Base-by-base conservation (phyloP, 495 filamentous ascomycete genomes). In the Trichoderma orchidacearum region DNA sequence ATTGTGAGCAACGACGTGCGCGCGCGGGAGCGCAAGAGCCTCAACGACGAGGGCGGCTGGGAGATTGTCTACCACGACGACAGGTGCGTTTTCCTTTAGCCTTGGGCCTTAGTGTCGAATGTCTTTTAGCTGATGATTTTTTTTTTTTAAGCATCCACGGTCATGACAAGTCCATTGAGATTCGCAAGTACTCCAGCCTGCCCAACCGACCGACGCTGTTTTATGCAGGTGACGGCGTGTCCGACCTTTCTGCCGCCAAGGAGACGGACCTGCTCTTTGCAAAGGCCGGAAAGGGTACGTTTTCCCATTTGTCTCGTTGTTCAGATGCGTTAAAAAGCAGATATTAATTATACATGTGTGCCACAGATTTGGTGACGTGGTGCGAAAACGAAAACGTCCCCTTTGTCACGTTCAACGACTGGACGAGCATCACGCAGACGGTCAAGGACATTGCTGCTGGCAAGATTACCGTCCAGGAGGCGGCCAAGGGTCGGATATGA, bases 261-360 rank as follows among this genome's bases (percentile, higher is more conserved):
- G 89, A 96, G 69, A 94, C 90, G 15, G 87, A 96, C 64, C 67
- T 96, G 38, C 70, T 96, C 17, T 96, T 95, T 66, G 90, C 90
- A 53, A 97, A 96, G 77, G 80, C 85, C 32, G 91, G 88, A 8
- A 80, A 87, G 67, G 90, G 89, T 93, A 80, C 54, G 77, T 69
- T 57, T 55, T 23, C 23, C 53, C 11, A 1, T 21, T 28, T 5
- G n/a, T 11, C 25, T 36, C 60, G 23, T 53, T 62, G 21, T 59
- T 53, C 15, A 15, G 11, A 23, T 34, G 27, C 15, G 32, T 8
- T 8, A 36, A 36, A 36, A n/a, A 9, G 32, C 32, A 9, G 32
- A 36, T n/a, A 9, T 31, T 25, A 53, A 9, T 23, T 30, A 3
- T 12, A 17, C 2, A 13, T 32, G 17, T 18, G 13, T 30, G 30